Evolutionary conservation across 345 rosid species (phyloP), one percentile per base, ranked within the genome.

Genomic region (Gynandropsis gynandra): DNA sequence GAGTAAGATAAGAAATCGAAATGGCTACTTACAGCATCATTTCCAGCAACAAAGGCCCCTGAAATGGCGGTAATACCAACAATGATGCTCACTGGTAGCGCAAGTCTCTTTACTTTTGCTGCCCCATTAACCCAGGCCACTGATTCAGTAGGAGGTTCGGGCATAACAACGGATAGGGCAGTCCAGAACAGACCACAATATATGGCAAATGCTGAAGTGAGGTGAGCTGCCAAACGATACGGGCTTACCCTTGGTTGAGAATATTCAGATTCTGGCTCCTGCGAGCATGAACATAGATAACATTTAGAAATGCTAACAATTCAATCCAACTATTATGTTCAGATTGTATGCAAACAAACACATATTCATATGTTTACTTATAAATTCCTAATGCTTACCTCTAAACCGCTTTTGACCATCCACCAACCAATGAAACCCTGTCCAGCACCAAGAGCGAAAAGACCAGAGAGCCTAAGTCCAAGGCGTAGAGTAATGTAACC

Each of bases 401-500:
- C 98, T 65, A 92, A 62, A 54, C 98, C 98, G 65, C 98, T 92
- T 72, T 85, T 92, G 21, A 92, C 98, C 98, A 92, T 87, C 98
- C 98, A 92, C 95, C 96, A 92, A 63, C 96, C 96, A 62, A 92
- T 85, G 52, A 87, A 65, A 59, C 98, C 96, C 81, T 85, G 96
- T 43, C 89, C 96, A 69, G 95, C 95, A 71, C 96, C 98, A 61
- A 92, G 98, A 31, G 82, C 89, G 55, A 85, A 92, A 44, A 82
- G 78, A 63, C 74, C 75, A 59, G 87, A 84, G 56, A 92, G 89
- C 67, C 80, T 60, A 37, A 81, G 50, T 57, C 95, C 98, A 57
- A 92, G 95, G 45, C 76, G 69, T 46, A 85, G 18, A 43, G 93
- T 82, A 62, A 92, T 78, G 73, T 82, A 92, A 55, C 97, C 80